Evolutionary conservation across 2,329 filamentous ascomycete species (phyloP).

Genomic region (Talaromyces sp.): DNA sequence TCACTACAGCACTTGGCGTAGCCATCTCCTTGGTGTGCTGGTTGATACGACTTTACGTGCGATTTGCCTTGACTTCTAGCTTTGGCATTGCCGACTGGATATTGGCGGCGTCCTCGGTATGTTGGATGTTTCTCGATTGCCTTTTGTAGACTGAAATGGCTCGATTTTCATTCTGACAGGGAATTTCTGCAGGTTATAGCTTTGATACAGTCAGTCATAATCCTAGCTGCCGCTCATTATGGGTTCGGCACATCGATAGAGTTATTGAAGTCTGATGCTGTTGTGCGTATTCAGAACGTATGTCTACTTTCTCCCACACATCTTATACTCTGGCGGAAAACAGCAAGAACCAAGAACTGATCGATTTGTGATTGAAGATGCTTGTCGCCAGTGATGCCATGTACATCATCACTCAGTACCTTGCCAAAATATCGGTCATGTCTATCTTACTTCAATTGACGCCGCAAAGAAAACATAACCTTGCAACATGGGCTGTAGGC

Average conservation of each 20-base stretch:
- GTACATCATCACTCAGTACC: constrained; percentile 37
- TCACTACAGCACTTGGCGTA: constrained; percentile 37
- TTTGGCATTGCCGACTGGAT: constrained; percentile 36
- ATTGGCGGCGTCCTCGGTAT: constrained; percentile 32
- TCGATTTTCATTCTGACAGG: constrained; percentile 7
- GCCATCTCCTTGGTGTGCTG: constrained; percentile 35
- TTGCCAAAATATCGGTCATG: constrained; percentile 32
- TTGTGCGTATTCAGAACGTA: constrained; percentile 29
- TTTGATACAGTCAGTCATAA: constrained; percentile 32
- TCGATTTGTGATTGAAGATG: constrained; percentile 19
- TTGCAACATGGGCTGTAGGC: constrained; percentile 35
- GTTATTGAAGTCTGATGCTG: constrained; percentile 24
- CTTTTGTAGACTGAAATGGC: not conserved
- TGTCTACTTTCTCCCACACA: constrained; percentile 12
- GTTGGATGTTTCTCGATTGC: not conserved
- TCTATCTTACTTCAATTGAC: constrained; percentile 46
- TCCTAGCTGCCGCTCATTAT: constrained; percentile 27
- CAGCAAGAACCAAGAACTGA: not conserved
- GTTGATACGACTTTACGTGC: constrained; percentile 36
- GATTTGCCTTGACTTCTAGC: constrained; percentile 30
- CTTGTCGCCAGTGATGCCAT: constrained; percentile 38
- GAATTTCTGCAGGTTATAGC: constrained; percentile 25
- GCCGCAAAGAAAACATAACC: constrained; percentile 40
- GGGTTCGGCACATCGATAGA: constrained; percentile 35
- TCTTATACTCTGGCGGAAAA: not conserved